Base-by-base conservation (phyloP, 306 rosid species). In the Macrotyloma uniflorum region DNA sequence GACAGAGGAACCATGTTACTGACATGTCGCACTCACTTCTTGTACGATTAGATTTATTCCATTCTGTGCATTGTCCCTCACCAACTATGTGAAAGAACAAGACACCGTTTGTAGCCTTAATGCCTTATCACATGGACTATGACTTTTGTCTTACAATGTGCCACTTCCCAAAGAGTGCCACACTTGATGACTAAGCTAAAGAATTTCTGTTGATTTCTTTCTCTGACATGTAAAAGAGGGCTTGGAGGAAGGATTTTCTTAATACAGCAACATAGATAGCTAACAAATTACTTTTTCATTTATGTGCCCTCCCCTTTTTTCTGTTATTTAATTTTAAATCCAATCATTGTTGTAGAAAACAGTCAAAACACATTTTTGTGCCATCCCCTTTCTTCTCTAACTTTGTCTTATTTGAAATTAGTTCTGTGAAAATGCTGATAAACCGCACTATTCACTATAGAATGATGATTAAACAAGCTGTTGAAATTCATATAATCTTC, bases 21-120 rank as follows among this genome's bases (percentile, higher is more conserved):
- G 30, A 50, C 64, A 62, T 30, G 74, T 74, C 38, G 4, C 77
- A 22, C 32, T 83, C 80, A 55, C 51, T 45, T 45, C 51, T 45
- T 45, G 43, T 49, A 47, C n/a, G 51, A 38, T 32, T 26, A 62
- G 38, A 54, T 62, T 67, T 73, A 83, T 78, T 74, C 83, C 23
- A 67, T 59, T 53, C 28, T 38, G n/a, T 67, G 86, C 67, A 66
- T 59, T 83, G 63, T 55, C 28, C 71, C 75, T 79, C 42, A 43
- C 57, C 72, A 70, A 76, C 81, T 71, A 64, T 63, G 22, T 63
- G 68, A 66, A 36, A 54, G 79, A 75, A 72, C 62, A 76, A 55
- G 49, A 65, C 70, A 70, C 6, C 20, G 38, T 75, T 53, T 70
- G n/a, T 47, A 38, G 42, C 24, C 23, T 20, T 74, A 19, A 45